These are phyloP conservation scores for Cladosporium sp. DNA, from an alignment of 2,329 filamentous ascomycete genomes.

Conservation along the genomic window DNA sequence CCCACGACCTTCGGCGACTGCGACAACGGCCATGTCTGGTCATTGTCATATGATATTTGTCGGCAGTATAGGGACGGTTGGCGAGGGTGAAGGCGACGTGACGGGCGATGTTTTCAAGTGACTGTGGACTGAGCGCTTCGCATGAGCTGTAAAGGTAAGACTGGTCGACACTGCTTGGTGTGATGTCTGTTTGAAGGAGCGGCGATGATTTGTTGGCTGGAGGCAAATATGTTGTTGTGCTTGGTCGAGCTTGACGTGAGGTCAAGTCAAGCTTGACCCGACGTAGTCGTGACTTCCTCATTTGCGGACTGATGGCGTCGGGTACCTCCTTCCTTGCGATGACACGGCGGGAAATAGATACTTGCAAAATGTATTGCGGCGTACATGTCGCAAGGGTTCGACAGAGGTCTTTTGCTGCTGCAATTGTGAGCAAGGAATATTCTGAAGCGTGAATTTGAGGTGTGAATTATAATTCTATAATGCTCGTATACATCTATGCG, in stretches of 20 bases:
- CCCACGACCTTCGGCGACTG: background rate
- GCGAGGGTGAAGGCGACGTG: too few species aligned
- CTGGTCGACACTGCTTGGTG: too few species aligned
- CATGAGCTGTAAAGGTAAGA: too few species aligned
- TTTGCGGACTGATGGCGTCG: background rate
- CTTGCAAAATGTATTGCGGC: background rate
- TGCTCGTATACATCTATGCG: background rate
- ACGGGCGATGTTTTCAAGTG: too few species aligned
- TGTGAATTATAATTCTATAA: background rate
- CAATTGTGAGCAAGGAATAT: background rate
- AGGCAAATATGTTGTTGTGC: background rate
- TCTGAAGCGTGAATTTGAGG: background rate
- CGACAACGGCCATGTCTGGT: background rate
- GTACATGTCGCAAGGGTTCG: too few species aligned
- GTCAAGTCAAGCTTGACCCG: background rate
- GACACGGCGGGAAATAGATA: too few species aligned
- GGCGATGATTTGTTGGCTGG: too few species aligned
- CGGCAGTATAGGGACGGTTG: too few species aligned
- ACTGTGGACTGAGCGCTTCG: too few species aligned
- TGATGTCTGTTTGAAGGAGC: too few species aligned
- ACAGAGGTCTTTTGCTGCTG: too few species aligned
- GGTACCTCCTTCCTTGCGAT: too few species aligned
- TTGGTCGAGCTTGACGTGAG: background rate
- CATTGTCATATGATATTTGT: background rate
- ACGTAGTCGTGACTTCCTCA: conserved; percentile 1